Conservation (phyloP, 2,329 filamentous ascomycete species). For the Cercospora sesami region DNA sequence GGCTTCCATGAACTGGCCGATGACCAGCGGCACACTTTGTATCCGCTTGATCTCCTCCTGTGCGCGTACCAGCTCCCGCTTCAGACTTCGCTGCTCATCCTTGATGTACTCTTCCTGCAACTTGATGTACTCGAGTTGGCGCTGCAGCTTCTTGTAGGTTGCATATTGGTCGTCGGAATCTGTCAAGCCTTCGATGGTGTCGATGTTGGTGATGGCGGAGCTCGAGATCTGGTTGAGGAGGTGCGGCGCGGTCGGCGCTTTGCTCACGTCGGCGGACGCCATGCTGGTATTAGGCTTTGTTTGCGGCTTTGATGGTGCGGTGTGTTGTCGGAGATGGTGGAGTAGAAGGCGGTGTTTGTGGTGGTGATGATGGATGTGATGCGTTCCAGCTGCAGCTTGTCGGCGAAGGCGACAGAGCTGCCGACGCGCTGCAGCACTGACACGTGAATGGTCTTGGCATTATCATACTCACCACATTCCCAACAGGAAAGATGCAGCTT, state of each 20-base stretch:
- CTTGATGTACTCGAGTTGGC: constrained; percentile 95
- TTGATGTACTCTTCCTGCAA: constrained; percentile 99
- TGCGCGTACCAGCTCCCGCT: constrained; percentile 92
- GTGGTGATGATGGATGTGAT: neutral
- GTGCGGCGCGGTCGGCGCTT: constrained; percentile 73
- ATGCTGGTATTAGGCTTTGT: constrained; percentile 51
- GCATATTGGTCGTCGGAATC: constrained; percentile 92
- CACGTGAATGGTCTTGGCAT: neutral
- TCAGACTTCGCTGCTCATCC: constrained; percentile 97
- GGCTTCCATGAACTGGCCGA: constrained; percentile 99
- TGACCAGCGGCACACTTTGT: constrained; percentile 95
- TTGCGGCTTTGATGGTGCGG: neutral
- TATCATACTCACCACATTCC: neutral
- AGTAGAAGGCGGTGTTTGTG: neutral
- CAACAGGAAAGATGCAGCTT: neutral
- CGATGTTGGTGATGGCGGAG: constrained; percentile 80
- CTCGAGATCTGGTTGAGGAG: constrained; percentile 72
- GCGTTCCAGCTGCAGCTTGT: neutral
- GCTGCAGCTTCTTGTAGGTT: constrained; percentile 91
- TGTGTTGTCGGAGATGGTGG: neutral
- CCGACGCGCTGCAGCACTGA: neutral
- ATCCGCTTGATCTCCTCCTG: constrained; percentile 99
- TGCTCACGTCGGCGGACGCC: constrained; percentile 86
- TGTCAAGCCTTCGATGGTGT: constrained; percentile 80
- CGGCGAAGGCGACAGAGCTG: neutral